Base-by-base conservation (phyloP, 2,329 filamentous ascomycete genomes). In the Ophiobolus disseminans region DNA sequence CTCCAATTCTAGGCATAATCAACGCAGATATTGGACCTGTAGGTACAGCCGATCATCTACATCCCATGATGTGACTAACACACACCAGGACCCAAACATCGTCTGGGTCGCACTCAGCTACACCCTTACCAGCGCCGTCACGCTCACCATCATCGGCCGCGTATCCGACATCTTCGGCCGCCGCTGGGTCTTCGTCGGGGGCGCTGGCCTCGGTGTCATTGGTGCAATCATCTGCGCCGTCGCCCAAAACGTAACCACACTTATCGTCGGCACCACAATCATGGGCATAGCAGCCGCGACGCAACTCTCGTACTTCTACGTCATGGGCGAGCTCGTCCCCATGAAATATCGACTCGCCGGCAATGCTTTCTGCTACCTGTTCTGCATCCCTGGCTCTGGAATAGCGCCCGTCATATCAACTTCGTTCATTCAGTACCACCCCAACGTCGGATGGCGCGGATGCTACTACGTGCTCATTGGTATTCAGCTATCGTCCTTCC, bases 111-210 rank as follows among this genome's bases (percentile, higher is more conserved):
- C 48, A 3, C 39, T 55, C 6, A 36, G 38, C 3, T 55, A 52
- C 40, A 55, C 40, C 13, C 25, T 40, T 8, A 40, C 41, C 10
- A 36, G 41, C 8, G 45, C 48, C 17, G 45, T 55, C 4, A 41
- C 40, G 17, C 45, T 55, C 16, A 40, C 45, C 6, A 45, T 40
- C 13, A 40, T 55, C 20, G 53, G 53, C 4, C 31, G 53, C 20
- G 31, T 55, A 1, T 42, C 37, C 36, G 55, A 58, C 26, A 55
- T 58, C 19, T 58, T 58, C 22, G 55, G 72, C 60, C 10, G 55
- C 7, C 42, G 52, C 17, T 26, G 67, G 2, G 41, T 73, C 0
- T 73, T 73, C n/a, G 65, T 74, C 28, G 66, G 53, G 9, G 71
- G 69, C 11, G 43, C 42, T 20, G 50, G 67, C 2, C 48, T 73